Base-by-base conservation (phyloP, 306 rosid genomes). In the Canavalia gladiata region DNA sequence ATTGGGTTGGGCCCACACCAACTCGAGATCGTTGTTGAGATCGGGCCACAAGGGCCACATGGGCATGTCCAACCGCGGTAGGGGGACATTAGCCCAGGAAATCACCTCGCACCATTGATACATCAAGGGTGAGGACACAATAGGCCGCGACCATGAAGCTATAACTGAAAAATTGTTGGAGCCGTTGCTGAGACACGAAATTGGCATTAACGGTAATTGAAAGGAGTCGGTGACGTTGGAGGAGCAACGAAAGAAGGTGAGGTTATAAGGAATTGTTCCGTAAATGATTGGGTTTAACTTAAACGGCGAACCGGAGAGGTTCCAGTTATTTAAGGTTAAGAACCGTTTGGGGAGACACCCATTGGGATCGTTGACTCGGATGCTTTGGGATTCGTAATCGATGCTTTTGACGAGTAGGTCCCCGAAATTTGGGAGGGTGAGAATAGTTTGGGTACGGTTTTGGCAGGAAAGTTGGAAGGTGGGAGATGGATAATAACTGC, bases 191-290 rank as follows among this genome's bases (percentile, higher is more conserved):
- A 88, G 72, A 58, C 94, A 87, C 9, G 83, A 9, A 52, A 88
- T 63, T 9, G 78, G 59, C 43, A 46, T 1, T 9, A 37, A 5
- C 5, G 34, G 59, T 0, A 9, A 39, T 8, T 1, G 34, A 3
- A 7, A 7, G 3, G 73, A 5, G 2, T 7, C 9, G 0, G 65
- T 83, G 1, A 34, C 13, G 9, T 80, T 80, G 5, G 71, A 35
- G 0, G 90, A 85, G 75, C 97, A 90, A 13, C 83, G 75, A 8
- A 87, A 56, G 80, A 90, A 82, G 12, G 90, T 89, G 58, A 72
- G 79, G 54, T 78, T 58, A 1, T 6, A 12, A 5, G 4, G 0
- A 3, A 0, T 7, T 3, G 75, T 4, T 9, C 55, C 2, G 2
- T 83, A 86, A 12, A 43, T n/a, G 1, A 7, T 0, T 1, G 2